Percentiles rank a stretch among this genome's conserved stretches.
Evolutionary conservation across 192 early-diverging fungal genomes (phyloP).

Genomic region (Martensiomyces pterosporus): DNA sequence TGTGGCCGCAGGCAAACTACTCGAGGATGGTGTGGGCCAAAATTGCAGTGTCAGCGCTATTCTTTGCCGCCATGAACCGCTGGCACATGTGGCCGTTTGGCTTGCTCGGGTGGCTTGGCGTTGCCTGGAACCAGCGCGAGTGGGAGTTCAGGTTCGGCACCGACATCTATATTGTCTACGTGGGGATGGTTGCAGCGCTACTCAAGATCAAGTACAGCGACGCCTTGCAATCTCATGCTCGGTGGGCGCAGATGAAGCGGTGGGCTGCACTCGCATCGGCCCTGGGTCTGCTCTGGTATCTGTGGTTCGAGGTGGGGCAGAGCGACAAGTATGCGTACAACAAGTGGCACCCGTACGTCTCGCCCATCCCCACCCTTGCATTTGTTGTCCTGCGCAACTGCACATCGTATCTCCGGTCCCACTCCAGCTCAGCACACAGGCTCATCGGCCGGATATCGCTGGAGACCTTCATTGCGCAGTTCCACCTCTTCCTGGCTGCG

Average conservation of each 20-base stretch:
- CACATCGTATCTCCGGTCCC: slow-evolving; percentile 51
- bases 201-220: slow-evolving; percentile 42
- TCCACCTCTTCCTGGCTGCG: slow-evolving; percentile 71
- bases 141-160: slow-evolving; percentile 67
- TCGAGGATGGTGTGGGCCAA: slow-evolving; percentile 53
- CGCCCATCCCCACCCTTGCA: slow-evolving; percentile 55
- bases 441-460: slow-evolving; percentile 62
- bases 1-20: slow-evolving; percentile 49
- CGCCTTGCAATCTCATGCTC: slow-evolving; percentile 23
- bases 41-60: slow-evolving; percentile 38
- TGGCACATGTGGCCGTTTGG: slow-evolving; percentile 39
- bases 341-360: slow-evolving; percentile 61
- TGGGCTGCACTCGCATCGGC: slow-evolving; percentile 29
- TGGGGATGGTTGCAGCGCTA: slow-evolving; percentile 65
- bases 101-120: slow-evolving; percentile 41
- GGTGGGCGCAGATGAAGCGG: slow-evolving; percentile 41
- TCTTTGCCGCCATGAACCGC: slow-evolving; percentile 12
- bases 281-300: slow-evolving; percentile 52
- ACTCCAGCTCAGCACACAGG: slow-evolving; percentile 52
- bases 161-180: slow-evolving; percentile 65
- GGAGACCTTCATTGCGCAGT: slow-evolving; percentile 77
- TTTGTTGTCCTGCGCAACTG: slow-evolving; percentile 69
- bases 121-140: slow-evolving; percentile 61
- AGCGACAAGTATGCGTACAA: slow-evolving; percentile 62
- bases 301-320: slow-evolving; percentile 50